Base-by-base conservation (phyloP, 129 eudicot species). In the Cynara cardunculus region DNA sequence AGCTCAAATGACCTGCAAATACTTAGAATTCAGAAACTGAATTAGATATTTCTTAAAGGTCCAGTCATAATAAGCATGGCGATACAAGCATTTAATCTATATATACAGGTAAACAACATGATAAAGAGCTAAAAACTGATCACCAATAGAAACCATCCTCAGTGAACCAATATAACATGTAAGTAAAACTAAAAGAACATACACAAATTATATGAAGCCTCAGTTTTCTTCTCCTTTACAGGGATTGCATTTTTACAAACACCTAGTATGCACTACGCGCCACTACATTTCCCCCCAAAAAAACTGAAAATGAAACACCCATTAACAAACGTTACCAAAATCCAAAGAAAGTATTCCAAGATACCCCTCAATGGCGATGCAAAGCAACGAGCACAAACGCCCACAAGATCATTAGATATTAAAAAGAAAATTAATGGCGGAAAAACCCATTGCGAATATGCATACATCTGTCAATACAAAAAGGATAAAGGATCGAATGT, bases 171-270 rank as follows among this genome's bases (percentile, higher is more conserved):
- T 75, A 19, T 56, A 80, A 25, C 66, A 80, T 73, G 67, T 73
- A 72, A n/a, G 2, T 14, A 19, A 26, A 8, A 65, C 67, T 32
- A 80, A 19, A 70, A 37, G 13, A 81, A 65, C 69, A 68, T 12
- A 68, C 25, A 49, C 28, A n/a, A 76, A 82, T 46, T 16, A 25
- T 7, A 22, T 18, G 25, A 82, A 12, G 16, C 72, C 34, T 35
- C 32, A 37, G 26, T 27, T 27, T 11, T 78, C 22, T 64, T 13
- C 27, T 26, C 19, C 12, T n/a, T 22, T 41, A 18, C 26, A 10
- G 3, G 77, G 64, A 67, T n/a, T 7, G 71, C 84, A 80, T 56
- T 56, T 80, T 80, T 19, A 69, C 78, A 75, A 80, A 84, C 84
- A 84, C 81, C 69, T 84, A 25, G 74, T 68, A 25, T 74, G 87